Conservation (phyloP, 306 rosid species). For the Dicorynia guianensis region DNA sequence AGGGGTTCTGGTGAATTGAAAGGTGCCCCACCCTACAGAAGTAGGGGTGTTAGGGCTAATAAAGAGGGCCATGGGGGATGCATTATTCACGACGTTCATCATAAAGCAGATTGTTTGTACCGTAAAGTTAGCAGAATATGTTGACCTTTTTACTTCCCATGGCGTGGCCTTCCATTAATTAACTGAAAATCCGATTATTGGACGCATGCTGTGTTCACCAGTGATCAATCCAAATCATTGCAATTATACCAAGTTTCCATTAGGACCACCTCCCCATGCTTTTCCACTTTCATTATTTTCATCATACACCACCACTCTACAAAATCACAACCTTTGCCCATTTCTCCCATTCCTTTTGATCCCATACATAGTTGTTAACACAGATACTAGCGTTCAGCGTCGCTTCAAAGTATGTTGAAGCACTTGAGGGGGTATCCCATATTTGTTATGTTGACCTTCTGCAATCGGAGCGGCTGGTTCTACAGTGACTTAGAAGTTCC, state of each 20-base stretch:
- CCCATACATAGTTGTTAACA: no score
- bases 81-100: conserved; percentile 41
- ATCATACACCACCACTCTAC: not conserved
- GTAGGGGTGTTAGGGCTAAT: conserved; percentile 49
- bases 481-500: no score
- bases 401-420: no score
- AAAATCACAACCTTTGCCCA: no score
- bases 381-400: no score
- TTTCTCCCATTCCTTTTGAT: no score
- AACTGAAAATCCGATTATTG: conserved; percentile 49
- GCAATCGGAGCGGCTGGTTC: no score
- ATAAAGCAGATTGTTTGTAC: conserved; percentile 44
- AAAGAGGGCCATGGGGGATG: conserved; percentile 42
- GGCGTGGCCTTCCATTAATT: conserved; percentile 47
- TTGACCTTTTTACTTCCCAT: conserved; percentile 33
- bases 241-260: conserved; percentile 44
- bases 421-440: no score
- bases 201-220: conserved; percentile 57
- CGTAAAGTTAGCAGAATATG: conserved; percentile 44
- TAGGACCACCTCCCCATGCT: conserved; percentile 45
- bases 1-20: conserved; percentile 24
- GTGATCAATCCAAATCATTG: conserved; percentile 66
- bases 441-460: no score
- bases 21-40: conserved; percentile 47
- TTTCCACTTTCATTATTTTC: not conserved